Evolutionary conservation across 345 rosid genomes (phyloP).

Genomic region (Pistacia vera): DNA sequence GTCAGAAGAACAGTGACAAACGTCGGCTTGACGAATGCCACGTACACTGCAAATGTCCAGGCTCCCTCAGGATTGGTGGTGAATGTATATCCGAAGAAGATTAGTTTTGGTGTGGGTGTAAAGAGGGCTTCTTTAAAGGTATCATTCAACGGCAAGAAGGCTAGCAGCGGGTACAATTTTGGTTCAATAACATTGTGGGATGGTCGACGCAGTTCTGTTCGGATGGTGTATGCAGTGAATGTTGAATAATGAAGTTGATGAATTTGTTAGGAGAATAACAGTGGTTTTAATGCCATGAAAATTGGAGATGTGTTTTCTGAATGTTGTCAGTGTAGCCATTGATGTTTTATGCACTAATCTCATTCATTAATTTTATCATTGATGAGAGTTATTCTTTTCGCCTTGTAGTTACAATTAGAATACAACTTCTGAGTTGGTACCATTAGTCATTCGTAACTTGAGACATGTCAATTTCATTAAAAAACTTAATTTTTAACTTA

Average conservation of each 20-base stretch:
- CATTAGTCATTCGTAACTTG: too few relatives aligned
- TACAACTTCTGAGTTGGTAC: too few relatives aligned
- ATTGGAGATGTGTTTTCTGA: not conserved
- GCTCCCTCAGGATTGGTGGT: constrained; percentile 59
- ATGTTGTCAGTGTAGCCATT: too few relatives aligned
- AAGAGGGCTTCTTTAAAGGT: constrained; percentile 43
- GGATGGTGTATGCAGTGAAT: constrained; percentile 56
- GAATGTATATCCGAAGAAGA: constrained; percentile 49
- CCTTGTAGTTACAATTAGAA: too few relatives aligned
- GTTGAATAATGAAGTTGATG: constrained; percentile 24
- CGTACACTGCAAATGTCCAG: constrained; percentile 43
- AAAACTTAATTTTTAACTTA: too few relatives aligned
- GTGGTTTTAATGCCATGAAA: not conserved
- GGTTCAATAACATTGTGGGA: constrained; percentile 68
- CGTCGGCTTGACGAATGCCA: constrained; percentile 53
- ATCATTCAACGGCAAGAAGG: constrained; percentile 47
- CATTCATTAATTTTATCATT: not conserved
- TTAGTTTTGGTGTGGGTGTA: constrained; percentile 35
- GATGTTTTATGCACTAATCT: too few relatives aligned
- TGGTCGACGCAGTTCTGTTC: constrained; percentile 48
- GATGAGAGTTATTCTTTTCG: too few relatives aligned
- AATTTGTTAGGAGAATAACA: too few relatives aligned
- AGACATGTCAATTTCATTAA: too few relatives aligned
- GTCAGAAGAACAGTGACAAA: constrained; percentile 61
- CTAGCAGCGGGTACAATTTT: constrained; percentile 53